These are phyloP conservation scores for Suillus paluster DNA, from an alignment of 768 basidiomycete genomes.

Conservation along the genomic window DNA sequence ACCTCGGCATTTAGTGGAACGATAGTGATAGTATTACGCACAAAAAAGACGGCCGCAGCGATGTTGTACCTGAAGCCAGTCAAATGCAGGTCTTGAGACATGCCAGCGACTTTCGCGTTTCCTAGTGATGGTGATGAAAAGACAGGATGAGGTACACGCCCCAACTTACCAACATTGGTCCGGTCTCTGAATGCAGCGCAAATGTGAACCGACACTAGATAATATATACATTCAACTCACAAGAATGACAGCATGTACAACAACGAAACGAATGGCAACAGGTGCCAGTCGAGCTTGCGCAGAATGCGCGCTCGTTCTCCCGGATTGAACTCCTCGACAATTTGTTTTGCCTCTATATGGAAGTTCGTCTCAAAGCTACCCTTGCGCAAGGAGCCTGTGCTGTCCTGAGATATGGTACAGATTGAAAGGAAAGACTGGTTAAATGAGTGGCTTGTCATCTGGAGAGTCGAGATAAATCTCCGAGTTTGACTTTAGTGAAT, in stretches of 20 bases:
- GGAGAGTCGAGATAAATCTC: neutral
- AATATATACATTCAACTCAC: slow-evolving; percentile 29
- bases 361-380: neutral
- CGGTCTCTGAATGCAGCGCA: slow-evolving; percentile 40
- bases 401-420: neutral
- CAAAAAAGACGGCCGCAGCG: slow-evolving; percentile 45
- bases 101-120: slow-evolving; percentile 49
- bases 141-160: neutral
- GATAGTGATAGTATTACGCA: slow-evolving; percentile 13
- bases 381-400: neutral
- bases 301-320: slow-evolving; percentile 33
- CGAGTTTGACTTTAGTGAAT: neutral
- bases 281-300: slow-evolving; percentile 48
- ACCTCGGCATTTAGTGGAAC: neutral
- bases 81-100: slow-evolving; percentile 43
- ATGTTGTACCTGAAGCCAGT: slow-evolving; percentile 40
- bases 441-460: slow-evolving; percentile 1
- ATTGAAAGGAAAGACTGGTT: slow-evolving; percentile 5
- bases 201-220: neutral
- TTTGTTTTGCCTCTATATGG: neutral
- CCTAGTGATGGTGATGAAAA: slow-evolving; percentile 26
- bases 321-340: slow-evolving; percentile 15
- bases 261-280: slow-evolving; percentile 49
- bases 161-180: slow-evolving; percentile 45
- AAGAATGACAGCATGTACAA: slow-evolving; percentile 52